These are phyloP conservation scores for Linum usitatissimum DNA, from an alignment of 345 rosid species.

Conservation along the genomic window DNA sequence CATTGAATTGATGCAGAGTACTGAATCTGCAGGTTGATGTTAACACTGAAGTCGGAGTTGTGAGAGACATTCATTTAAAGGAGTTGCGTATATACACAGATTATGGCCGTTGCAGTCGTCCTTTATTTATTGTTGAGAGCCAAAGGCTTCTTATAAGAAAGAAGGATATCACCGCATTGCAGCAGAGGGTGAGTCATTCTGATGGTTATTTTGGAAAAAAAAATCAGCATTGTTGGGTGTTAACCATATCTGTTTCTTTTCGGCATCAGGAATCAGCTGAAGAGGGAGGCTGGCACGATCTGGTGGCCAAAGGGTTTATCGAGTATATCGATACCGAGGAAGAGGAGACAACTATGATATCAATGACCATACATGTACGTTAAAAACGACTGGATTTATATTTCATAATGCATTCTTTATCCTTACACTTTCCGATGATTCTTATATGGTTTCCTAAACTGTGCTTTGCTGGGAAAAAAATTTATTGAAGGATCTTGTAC, in stretches of 20 bases:
- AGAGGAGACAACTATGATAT: slow-evolving; percentile 98
- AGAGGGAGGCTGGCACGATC: slow-evolving; percentile 92
- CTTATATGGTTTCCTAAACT: not conserved
- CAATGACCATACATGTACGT: slow-evolving; percentile 96
- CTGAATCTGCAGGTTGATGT: slow-evolving; percentile 67
- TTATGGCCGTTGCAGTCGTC: slow-evolving; percentile 98
- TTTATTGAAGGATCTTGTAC: slow-evolving; percentile 69
- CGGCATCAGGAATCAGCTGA: slow-evolving; percentile 61
- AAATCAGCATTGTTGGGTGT: slow-evolving; percentile 1
- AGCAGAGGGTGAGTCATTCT: slow-evolving; percentile 52
- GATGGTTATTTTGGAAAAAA: not conserved
- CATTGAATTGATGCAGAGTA: not conserved
- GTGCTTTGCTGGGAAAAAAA: not conserved
- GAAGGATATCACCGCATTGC: slow-evolving; percentile 72
- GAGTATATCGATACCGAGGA: slow-evolving; percentile 97
- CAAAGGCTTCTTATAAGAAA: slow-evolving; percentile 89
- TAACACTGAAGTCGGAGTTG: slow-evolving; percentile 97
- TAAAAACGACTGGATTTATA: not conserved
- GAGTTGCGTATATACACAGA: slow-evolving; percentile 92
- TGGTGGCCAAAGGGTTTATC: slow-evolving; percentile 75
- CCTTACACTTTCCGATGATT: not conserved
- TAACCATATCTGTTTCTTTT: not conserved
- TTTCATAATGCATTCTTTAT: not conserved
- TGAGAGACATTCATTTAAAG: slow-evolving; percentile 78
- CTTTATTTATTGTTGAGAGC: slow-evolving; percentile 86